phyloP scores from a whole-genome alignment of 2,329 filamentous ascomycete genomes.

The Ophiostoma ips region DNA sequence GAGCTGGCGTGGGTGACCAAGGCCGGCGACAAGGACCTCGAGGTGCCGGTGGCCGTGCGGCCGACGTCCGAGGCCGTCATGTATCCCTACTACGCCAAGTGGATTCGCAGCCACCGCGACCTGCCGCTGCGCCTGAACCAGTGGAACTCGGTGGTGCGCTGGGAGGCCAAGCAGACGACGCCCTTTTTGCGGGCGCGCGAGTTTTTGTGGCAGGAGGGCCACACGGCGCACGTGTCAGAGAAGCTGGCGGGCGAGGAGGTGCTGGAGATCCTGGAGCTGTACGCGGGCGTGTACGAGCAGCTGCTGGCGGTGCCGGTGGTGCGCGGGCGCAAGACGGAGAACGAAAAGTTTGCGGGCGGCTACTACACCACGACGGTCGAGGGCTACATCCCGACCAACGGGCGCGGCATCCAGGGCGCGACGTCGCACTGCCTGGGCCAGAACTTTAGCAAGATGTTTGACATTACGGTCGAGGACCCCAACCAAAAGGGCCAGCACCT shows the following conservation, averaged over 20 bases:
- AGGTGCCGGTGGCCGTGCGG: conserved; percentile 58
- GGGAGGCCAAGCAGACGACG: conserved; percentile 92
- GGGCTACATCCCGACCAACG: conserved; percentile 90
- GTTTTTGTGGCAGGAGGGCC: conserved; percentile 97
- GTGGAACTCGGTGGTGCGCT: conserved; percentile 80
- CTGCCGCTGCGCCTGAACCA: conserved; percentile 90
- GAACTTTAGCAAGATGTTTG: conserved; percentile 98
- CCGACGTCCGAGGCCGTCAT: conserved; percentile 67
- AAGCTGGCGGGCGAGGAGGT: conserved; percentile 73
- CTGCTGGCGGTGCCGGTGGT: conserved; percentile 91
- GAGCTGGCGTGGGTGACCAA: conserved; percentile 83
- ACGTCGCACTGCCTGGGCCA: conserved; percentile 92
- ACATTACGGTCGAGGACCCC: conserved; percentile 93
- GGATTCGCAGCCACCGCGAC: conserved; percentile 93
- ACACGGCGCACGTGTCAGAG: conserved; percentile 78
- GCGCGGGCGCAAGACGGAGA: conserved; percentile 87
- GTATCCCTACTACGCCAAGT: conserved; percentile 92
- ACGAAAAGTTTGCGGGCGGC: conserved; percentile 94
- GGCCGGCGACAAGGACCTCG: conserved; percentile 81
- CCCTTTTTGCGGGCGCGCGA: conserved; percentile 83
- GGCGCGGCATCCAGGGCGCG: conserved; percentile 89
- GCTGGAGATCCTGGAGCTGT: conserved; percentile 81
- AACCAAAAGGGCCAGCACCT: conserved; percentile 65
- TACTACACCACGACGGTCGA: conserved; percentile 96
- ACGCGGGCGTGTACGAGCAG: conserved; percentile 83